Base-by-base conservation (phyloP, 495 filamentous ascomycete genomes). In the Jackrogersella minutella region DNA sequence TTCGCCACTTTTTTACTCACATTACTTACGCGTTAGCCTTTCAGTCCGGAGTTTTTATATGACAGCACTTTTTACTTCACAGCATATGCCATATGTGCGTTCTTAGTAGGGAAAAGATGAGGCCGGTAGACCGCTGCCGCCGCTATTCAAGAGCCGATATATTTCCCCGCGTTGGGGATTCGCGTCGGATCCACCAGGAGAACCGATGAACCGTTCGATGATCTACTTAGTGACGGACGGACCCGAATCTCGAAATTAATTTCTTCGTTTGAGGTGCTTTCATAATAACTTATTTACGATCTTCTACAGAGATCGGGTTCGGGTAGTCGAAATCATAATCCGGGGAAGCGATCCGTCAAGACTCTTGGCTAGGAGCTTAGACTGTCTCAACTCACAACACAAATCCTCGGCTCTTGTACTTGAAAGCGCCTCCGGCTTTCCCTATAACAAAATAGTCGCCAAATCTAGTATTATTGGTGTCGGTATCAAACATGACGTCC, bases 61-160 rank as follows among this genome's bases (percentile, higher is more conserved):
- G 10, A n/a, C 2, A 9, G 2, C 6, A 10, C 13, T 24, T 0
- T 24, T 8, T 0, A 41, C 16, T 2, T 19, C 14, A 5, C 14
- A 2, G 6, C 10, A 9, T 34, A 2, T 34, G 8, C 4, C 4
- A 30, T 8, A 4, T 30, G 28, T 30, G 28, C 6, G 44, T 13
- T 34, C 13, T 33, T 11, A 17, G 13, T 31, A 5, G 61, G 39
- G 21, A 54, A 49, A 39, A 37, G 50, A 50, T 64, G 60, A 64
- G 24, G 55, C 60, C 66, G 66, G 44, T 26, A 44, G 26, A 37
- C 41, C 6, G 13, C 19, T 37, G 33, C 30, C 22, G 59, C 37
- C 21, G 51, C 28, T 36, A 34, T 64, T 56, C n/a, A 69, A 69
- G 61, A 69, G 66, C 66, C 66, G 66, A 69, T 64, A 65, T 51